Evolutionary conservation across 2,329 filamentous ascomycete species (phyloP), one percentile per base, ranked within the genome.

Genomic region (Allantophomopsis lycopodina): DNA sequence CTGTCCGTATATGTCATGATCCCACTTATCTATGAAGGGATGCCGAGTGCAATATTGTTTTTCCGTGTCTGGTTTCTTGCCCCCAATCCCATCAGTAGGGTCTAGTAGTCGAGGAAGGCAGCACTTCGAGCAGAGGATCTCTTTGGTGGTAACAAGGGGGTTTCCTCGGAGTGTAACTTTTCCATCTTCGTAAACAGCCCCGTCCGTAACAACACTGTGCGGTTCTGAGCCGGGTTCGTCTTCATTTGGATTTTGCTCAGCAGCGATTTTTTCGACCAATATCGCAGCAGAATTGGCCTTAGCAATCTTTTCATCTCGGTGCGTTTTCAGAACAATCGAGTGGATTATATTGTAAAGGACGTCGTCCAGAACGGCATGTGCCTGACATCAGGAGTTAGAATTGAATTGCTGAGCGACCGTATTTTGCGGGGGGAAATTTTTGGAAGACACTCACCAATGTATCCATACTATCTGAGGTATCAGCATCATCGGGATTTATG

Each of bases 1-100:
- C 59, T 87, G 84, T 38, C 81, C 83, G 58, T 87, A 87, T 47
- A 88, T 84, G 58, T 89, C 83, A 60, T 78, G 82, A 44, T 81
- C 81, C 2, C 76, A 68, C 55, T 83, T 79, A 48, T 83, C 75
- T 44, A 85, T 82, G 64, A 81, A 88, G 0, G 83, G 82, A 44
- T 81, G 76, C 47, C 78, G 77, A 59, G 83, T 84, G 69, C 83
- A 89, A 65, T 87, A 88, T 48, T 79, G 74, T 48, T 78, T 65
- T 46, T 69, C 66, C 0, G 81, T 81, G 42, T 80, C 74, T 34
- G 77, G 77, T 53, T 75, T 76, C 51, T 62, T 63, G 11, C 77
- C 69, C 35, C 79, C 79, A 50, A 73, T 78, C 49, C 79, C 79
- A 51, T 81, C 77, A 49, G 76, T 80, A 14, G 83, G 83, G 52